phyloP scores from a whole-genome alignment of 2,329 filamentous ascomycete genomes.

The Gnomoniopsis sp. region DNA sequence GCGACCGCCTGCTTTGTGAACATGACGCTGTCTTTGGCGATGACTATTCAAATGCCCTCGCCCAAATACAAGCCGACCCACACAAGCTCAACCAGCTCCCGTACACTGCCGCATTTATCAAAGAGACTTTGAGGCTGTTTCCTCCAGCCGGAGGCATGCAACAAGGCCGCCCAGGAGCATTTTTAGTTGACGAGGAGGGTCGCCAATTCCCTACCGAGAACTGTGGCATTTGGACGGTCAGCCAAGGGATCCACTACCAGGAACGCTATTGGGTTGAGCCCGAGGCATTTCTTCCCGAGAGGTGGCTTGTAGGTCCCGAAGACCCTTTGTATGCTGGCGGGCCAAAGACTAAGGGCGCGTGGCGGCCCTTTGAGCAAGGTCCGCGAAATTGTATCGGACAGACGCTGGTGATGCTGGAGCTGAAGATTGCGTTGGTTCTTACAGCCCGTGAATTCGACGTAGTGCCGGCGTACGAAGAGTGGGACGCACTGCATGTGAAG shows the following conservation, averaged over 20 bases:
- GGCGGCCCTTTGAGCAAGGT: conserved; percentile 26
- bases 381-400: conserved; percentile 29
- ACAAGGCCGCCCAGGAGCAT: conserved; percentile 26
- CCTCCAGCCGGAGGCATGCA: conserved; percentile 42
- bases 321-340: conserved; percentile 18
- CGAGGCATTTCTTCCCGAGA: conserved; percentile 30
- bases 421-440: conserved; percentile 24
- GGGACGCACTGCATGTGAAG: conserved; percentile 18
- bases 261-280: conserved; percentile 29
- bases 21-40: conserved; percentile 25
- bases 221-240: conserved; percentile 20
- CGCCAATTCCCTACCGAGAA: conserved; percentile 26
- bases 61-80: conserved; percentile 18
- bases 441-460: conserved; percentile 22
- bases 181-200: conserved; percentile 36
- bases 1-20: conserved; percentile 7
- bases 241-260: conserved; percentile 31
- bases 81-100: conserved; percentile 31
- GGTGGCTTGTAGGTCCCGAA: conserved; percentile 32
- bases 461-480: conserved; percentile 28
- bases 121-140: conserved; percentile 37
- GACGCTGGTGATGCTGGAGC: conserved; percentile 26
- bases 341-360: conserved; percentile 22
- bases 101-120: conserved; percentile 33
- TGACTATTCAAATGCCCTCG: background rate